Base-by-base conservation (phyloP, 257 asterid species). In the Rauvolfia tetraphylla region DNA sequence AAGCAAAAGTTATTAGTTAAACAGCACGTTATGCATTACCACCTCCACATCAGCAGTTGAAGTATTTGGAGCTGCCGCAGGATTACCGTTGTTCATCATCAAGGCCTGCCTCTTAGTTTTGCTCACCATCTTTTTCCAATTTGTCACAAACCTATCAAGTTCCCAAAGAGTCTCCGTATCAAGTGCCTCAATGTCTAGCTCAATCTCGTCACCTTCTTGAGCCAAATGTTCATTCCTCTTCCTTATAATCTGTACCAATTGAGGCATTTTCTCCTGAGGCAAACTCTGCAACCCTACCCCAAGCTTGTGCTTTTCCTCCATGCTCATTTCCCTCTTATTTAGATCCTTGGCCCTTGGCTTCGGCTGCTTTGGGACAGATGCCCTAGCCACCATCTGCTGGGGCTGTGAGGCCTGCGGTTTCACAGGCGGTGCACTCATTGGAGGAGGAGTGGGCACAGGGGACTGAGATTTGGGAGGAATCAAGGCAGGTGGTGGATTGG, bases 211-310 rank as follows among this genome's bases (percentile, higher is more conserved):
- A 0, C 98, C 99, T 33, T 95, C 98, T 84, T 93, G 97, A 0
- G 97, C 96, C 85, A 95, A 85, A 67, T 89, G 97, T 61, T 84
- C 92, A 68, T 91, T 93, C 73, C 98, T 88, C 88, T 95, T 95
- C 86, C 92, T 81, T 58, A 95, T 88, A 75, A 95, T 93, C 84
- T 85, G 91, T 14, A 95, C 88, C 83, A 95, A 78, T 33, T 95
- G 99, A 0, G 94, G 99, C 99, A 95, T 95, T 66, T 95, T 95
- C 73, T 95, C 99, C 61, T 95, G 97, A 31, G 99, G 98, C 80
- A 95, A 80, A 84, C 81, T 91, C 87, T 95, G 99, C 90, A 95
- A 80, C 38, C 95, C 99, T 53, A 79, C 42, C 6, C 99, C 99
- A 54, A 95, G 96, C 84, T 91, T 95, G 75, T 93, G 97, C 86